phyloP scores from a whole-genome alignment of 495 filamentous ascomycete genomes.

The Hypoxylon cercidicola region DNA sequence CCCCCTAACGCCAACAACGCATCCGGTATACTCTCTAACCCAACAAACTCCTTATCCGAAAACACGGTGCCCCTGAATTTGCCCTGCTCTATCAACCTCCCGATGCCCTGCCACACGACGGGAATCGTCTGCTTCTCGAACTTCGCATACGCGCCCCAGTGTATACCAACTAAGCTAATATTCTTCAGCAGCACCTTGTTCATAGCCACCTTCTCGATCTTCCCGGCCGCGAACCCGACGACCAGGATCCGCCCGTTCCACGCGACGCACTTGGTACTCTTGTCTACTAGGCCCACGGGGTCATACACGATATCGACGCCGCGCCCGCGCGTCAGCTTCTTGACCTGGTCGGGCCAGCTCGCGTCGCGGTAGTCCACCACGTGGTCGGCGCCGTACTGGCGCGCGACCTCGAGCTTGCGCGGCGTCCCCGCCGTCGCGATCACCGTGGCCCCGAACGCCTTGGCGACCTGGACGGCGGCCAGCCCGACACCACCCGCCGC shows the following conservation, averaged over 20 bases:
- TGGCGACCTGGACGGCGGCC: conserved; percentile 91
- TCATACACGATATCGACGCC: conserved; percentile 91
- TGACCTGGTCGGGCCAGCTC: conserved; percentile 82
- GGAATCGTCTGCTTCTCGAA: conserved; percentile 77
- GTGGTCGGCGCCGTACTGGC: conserved; percentile 84
- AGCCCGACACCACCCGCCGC: conserved; percentile 93
- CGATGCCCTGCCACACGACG: conserved; percentile 83
- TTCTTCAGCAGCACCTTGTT: conserved; percentile 96
- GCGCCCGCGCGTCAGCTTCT: conserved; percentile 74
- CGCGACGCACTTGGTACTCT: conserved; percentile 83
- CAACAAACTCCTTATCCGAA: conserved; percentile 81
- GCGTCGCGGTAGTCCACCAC: conserved; percentile 76
- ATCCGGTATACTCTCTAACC: conserved; percentile 79
- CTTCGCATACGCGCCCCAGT: conserved; percentile 87
- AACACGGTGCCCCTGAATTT: conserved; percentile 87
- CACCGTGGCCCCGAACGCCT: conserved; percentile 88
- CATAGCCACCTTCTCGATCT: conserved; percentile 90
- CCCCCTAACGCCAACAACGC: conserved; percentile 81
- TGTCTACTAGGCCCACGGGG: conserved; percentile 84
- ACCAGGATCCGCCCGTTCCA: conserved; percentile 92
- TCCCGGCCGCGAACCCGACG: conserved; percentile 89
- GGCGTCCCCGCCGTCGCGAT: conserved; percentile 85
- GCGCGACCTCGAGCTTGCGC: conserved; percentile 82
- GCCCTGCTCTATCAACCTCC: conserved; percentile 76
- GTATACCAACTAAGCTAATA: conserved; percentile 86